phyloP scores from a whole-genome alignment of 2,329 filamentous ascomycete species.

The Diaporthe vaccinii region DNA sequence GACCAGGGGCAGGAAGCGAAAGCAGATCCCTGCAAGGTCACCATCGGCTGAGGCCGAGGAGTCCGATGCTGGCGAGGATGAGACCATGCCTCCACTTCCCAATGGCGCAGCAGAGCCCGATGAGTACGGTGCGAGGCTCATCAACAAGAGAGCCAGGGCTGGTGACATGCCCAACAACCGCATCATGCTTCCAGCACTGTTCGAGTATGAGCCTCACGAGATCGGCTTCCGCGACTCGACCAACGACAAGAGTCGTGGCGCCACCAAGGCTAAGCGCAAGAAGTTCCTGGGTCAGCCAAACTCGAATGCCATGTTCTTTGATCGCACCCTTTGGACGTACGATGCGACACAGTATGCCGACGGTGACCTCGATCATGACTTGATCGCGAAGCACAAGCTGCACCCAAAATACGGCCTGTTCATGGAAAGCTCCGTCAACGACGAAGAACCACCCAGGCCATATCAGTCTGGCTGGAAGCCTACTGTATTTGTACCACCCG shows the following conservation, averaged over 20 bases:
- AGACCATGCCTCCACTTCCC: conserved; percentile 49
- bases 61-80: conserved; percentile 39
- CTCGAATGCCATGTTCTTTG: conserved; percentile 66
- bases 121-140: conserved; percentile 64
- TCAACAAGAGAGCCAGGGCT: conserved; percentile 55
- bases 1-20: conserved; percentile 38
- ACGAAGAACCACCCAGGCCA: conserved; percentile 55
- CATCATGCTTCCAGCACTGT: conserved; percentile 64
- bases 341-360: conserved; percentile 64
- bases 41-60: conserved; percentile 34
- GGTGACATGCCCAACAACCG: conserved; percentile 62
- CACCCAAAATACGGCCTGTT: conserved; percentile 69
- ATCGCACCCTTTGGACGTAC: conserved; percentile 66
- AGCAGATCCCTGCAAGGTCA: conserved; percentile 20
- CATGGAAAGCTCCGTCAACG: conserved; percentile 61
- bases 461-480: conserved; percentile 61
- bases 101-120: conserved; percentile 62
- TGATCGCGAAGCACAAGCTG: conserved; percentile 63
- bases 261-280: conserved; percentile 65
- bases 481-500: conserved; percentile 63
- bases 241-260: conserved; percentile 67
- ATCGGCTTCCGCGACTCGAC: conserved; percentile 72
- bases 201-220: conserved; percentile 65
- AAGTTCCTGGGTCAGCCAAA: conserved; percentile 68
- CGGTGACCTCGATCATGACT: conserved; percentile 64